phyloP scores from a whole-genome alignment of 768 basidiomycete species.

The Crassisporium funariophilum region DNA sequence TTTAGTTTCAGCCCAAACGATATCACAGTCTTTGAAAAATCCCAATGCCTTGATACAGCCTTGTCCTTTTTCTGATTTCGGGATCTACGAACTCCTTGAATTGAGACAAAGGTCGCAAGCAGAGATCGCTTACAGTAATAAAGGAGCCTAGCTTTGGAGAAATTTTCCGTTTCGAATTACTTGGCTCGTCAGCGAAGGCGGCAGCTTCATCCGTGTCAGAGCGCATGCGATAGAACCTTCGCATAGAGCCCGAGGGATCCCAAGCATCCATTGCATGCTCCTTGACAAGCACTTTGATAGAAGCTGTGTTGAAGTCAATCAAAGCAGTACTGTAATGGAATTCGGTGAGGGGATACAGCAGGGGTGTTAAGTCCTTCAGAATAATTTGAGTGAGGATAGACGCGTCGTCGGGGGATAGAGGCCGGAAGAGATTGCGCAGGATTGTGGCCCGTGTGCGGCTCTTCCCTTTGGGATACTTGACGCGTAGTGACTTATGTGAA shows the following conservation, averaged over 20 bases:
- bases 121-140: constrained; percentile 50
- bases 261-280: constrained; percentile 71
- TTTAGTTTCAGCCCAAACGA: constrained; percentile 88
- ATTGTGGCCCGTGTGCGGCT: constrained; percentile 36
- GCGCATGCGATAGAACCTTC: constrained; percentile 52
- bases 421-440: constrained; percentile 59
- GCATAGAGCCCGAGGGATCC: constrained; percentile 62
- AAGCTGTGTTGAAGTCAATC: constrained; percentile 54
- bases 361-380: constrained; percentile 80
- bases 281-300: constrained; percentile 57
- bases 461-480: constrained; percentile 23
- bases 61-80: constrained; percentile 80
- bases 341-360: constrained; percentile 68
- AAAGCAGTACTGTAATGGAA: constrained; percentile 53
- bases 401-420: constrained; percentile 63
- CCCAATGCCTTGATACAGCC: constrained; percentile 57
- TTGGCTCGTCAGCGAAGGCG: constrained; percentile 38
- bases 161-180: constrained; percentile 26
- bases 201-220: constrained; percentile 63
- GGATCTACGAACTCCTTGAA: constrained; percentile 51
- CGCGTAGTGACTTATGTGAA: constrained; percentile 51
- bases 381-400: constrained; percentile 83
- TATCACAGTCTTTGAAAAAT: constrained; percentile 40
- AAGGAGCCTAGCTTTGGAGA: constrained; percentile 58
- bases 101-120: background rate